Evolutionary conservation across 1,284 basidiomycete species (phyloP).

Genomic region (Meripilus lineatus): DNA sequence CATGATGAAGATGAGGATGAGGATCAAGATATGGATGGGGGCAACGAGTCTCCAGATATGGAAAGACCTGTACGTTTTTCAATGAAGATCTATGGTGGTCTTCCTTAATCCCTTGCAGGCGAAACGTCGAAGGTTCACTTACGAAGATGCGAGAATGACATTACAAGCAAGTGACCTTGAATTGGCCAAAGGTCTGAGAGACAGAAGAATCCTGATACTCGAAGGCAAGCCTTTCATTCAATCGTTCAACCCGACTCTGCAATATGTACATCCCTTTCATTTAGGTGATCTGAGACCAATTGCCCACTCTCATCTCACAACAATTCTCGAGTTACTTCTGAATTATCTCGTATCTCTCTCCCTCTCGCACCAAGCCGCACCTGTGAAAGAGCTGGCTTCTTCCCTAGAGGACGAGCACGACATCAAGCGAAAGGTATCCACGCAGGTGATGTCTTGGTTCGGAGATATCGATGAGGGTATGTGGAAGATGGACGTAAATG

Average conservation of each 20-base stretch:
- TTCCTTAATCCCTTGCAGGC: constrained; percentile 12
- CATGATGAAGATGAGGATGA: constrained; percentile 41
- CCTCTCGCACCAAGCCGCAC: constrained; percentile 42
- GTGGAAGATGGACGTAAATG: constrained; percentile 62
- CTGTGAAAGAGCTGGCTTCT: constrained; percentile 49
- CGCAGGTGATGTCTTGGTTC: constrained; percentile 78
- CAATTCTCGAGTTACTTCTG: constrained; percentile 70
- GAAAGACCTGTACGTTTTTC: not conserved
- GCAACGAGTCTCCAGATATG: not conserved
- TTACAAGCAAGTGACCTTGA: constrained; percentile 81
- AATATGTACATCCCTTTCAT: not conserved
- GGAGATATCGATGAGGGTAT: constrained; percentile 49
- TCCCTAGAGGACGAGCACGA: constrained; percentile 74
- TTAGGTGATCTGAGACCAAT: constrained; percentile 69
- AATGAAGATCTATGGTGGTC: not conserved
- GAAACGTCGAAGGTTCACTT: constrained; percentile 40
- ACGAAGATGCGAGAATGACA: constrained; percentile 53
- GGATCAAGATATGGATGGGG: constrained; percentile 26
- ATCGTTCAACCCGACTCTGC: not conserved
- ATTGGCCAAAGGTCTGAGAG: constrained; percentile 55
- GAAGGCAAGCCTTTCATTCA: constrained; percentile 43
- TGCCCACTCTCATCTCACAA: constrained; percentile 56
- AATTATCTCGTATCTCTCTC: constrained; percentile 61
- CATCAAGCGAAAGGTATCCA: constrained; percentile 52
- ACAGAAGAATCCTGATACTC: constrained; percentile 67